A percentile compares a stretch with the other conserved stretches of the same genome.
These are phyloP conservation scores for Fusarium sp. DNA, from an alignment of 2,329 filamentous ascomycete species.

Conservation along the genomic window DNA sequence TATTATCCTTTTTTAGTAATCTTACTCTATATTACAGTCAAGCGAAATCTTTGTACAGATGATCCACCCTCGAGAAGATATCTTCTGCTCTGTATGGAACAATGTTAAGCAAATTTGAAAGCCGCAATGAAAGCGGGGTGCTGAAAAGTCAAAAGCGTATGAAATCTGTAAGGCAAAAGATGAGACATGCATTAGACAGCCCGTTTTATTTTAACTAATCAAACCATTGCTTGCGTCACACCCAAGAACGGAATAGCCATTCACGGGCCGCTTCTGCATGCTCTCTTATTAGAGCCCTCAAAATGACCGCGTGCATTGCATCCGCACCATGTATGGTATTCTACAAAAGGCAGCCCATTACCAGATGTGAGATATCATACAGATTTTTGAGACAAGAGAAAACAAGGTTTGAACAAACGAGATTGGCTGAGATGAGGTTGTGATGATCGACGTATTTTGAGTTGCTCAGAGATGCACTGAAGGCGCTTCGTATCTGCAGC, in stretches of 20 bases:
- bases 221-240: background rate
- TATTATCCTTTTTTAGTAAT: no score
- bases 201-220: background rate
- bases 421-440: background rate
- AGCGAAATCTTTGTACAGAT: no score
- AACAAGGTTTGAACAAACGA: background rate
- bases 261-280: background rate
- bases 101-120: no score
- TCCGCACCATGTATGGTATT: background rate
- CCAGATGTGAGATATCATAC: background rate
- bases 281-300: background rate
- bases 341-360: background rate
- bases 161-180: background rate
- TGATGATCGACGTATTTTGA: no score
- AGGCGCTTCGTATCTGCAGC: background rate
- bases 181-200: background rate
- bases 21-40: no score
- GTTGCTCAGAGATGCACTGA: no score
- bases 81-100: no score
- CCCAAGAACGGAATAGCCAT: background rate
- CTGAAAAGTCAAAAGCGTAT: background rate
- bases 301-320: background rate
- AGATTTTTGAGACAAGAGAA: background rate
- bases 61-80: no score
- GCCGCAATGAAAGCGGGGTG: background rate